These are phyloP conservation scores for Blattamonas nauphoetae DNA, from an alignment of 78 protist species.

Conservation along the genomic window DNA sequence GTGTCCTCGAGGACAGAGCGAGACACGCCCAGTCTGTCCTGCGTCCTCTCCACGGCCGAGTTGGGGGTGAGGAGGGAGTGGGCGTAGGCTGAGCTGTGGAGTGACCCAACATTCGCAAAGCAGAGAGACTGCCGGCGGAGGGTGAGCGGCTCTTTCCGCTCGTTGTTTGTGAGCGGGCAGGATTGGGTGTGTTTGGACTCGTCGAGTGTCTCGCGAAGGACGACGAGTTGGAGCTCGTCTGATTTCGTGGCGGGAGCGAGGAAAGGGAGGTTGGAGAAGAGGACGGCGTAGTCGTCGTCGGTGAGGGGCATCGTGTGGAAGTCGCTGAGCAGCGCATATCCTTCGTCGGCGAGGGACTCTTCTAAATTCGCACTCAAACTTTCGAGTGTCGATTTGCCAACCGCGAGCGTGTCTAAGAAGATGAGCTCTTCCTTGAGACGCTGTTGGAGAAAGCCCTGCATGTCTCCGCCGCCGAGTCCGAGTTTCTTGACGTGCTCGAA, in stretches of 20 bases:
- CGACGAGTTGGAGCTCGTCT: background rate
- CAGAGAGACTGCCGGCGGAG: background rate
- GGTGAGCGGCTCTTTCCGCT: background rate
- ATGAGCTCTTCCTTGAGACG: background rate
- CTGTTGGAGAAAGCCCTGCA: background rate
- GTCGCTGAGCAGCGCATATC: background rate
- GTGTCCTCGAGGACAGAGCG: background rate
- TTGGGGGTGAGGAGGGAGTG: background rate
- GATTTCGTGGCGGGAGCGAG: background rate
- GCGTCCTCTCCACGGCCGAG: background rate
- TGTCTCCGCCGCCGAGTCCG: background rate
- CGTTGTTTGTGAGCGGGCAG: background rate
- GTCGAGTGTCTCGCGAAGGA: background rate
- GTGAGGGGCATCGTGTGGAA: background rate
- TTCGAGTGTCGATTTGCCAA: background rate
- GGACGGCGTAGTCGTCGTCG: background rate
- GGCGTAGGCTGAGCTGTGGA: background rate
- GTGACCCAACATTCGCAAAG: background rate
- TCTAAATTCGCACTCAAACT: background rate
- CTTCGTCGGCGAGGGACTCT: background rate
- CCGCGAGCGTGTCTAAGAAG: background rate
- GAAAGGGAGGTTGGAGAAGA: background rate
- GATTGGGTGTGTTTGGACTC: too few species aligned
- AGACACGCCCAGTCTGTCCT: background rate
- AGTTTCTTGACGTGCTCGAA: background rate